phyloP scores from a whole-genome alignment of 805 yeast genomes.

The Hanseniaspora vineae region DNA sequence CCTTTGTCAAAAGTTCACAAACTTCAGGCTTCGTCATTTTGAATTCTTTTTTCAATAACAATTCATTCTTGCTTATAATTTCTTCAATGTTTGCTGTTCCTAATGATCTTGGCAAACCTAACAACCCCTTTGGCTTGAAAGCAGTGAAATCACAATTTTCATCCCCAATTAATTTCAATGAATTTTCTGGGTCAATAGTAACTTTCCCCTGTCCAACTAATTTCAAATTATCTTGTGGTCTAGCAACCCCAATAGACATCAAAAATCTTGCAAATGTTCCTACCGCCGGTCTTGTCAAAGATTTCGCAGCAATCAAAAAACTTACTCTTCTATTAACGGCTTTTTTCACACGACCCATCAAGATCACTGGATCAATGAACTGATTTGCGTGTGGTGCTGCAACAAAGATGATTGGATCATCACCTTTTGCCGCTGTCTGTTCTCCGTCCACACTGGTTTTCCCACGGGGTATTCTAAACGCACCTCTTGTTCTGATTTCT shows the following conservation, averaged over 20 bases:
- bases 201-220: constrained; percentile 56
- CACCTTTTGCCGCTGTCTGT: constrained; percentile 25
- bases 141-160: constrained; percentile 33
- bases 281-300: constrained; percentile 49
- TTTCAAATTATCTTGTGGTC: constrained; percentile 76
- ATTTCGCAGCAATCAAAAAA: constrained; percentile 71
- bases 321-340: constrained; percentile 54
- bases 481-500: constrained; percentile 76
- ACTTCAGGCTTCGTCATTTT: constrained; percentile 35
- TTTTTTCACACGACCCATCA: constrained; percentile 61
- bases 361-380: constrained; percentile 67
- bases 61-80: constrained; percentile 59
- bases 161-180: constrained; percentile 46
- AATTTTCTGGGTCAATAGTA: constrained; percentile 38
- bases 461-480: neutral
- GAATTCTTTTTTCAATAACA: constrained; percentile 57
- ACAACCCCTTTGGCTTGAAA: constrained; percentile 47
- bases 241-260: constrained; percentile 74
- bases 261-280: constrained; percentile 66
- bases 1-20: constrained; percentile 32
- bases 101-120: constrained; percentile 65
- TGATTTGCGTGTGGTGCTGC: constrained; percentile 84
- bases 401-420: constrained; percentile 51
- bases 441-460: neutral
- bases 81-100: constrained; percentile 65